These are phyloP conservation scores for Alternaria burnsii DNA, from an alignment of 2,329 filamentous ascomycete genomes.

Conservation along the genomic window DNA sequence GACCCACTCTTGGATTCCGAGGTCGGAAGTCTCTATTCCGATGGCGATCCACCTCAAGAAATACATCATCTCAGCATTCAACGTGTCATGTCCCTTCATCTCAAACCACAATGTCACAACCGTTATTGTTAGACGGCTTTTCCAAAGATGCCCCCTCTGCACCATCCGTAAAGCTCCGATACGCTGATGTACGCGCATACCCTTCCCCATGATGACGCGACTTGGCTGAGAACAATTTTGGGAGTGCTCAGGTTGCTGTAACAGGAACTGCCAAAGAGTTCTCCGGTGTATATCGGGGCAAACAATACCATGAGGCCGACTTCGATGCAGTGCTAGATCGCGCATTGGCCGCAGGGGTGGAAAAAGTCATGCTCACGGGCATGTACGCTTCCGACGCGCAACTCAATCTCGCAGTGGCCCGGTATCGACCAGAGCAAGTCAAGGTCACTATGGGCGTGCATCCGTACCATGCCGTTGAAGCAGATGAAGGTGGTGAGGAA, in stretches of 20 bases:
- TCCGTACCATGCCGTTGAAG: constrained; percentile 60
- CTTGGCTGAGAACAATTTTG: neutral
- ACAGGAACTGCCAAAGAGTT: constrained; percentile 54
- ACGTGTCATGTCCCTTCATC: neutral
- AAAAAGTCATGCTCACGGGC: constrained; percentile 51
- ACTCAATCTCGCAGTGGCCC: constrained; percentile 33
- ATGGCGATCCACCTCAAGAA: neutral
- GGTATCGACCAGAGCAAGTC: constrained; percentile 40
- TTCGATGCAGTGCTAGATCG: constrained; percentile 11
- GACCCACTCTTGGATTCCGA: neutral
- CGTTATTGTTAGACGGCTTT: neutral
- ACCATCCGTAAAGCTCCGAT: neutral
- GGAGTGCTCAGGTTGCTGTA: constrained; percentile 37
- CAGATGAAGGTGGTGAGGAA: constrained; percentile 43
- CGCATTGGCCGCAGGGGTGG: constrained; percentile 49
- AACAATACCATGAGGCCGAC: constrained; percentile 10
- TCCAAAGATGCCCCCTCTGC: neutral
- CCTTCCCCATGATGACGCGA: neutral
- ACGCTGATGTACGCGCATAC: constrained; percentile 9
- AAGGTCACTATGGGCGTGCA: constrained; percentile 61
- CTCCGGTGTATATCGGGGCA: constrained; percentile 59
- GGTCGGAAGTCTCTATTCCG: neutral
- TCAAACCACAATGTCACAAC: neutral
- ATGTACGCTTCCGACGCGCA: constrained; percentile 55
- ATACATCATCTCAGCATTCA: neutral